Percentiles rank a stretch among this genome's conserved stretches.
These are phyloP conservation scores for Macrophomina tecta DNA, from an alignment of 2,329 filamentous ascomycete genomes.

Conservation along the genomic window DNA sequence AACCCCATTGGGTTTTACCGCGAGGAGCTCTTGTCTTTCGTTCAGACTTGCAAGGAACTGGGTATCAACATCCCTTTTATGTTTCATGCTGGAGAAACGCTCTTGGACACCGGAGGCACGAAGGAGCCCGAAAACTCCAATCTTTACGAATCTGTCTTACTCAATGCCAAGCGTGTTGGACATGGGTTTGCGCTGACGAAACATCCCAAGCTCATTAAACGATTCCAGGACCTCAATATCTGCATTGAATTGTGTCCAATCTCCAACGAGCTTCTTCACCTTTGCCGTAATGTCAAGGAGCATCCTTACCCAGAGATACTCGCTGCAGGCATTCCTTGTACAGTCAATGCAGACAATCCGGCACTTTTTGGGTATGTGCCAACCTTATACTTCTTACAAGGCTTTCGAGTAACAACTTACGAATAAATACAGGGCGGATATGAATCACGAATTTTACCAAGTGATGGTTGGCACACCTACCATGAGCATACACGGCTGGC, in stretches of 20 bases:
- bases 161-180: slow-evolving; percentile 72
- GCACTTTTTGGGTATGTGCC: slow-evolving; percentile 67
- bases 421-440: slow-evolving; percentile 61
- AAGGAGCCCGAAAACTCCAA: slow-evolving; percentile 66
- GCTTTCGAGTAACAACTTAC: not conserved
- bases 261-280: slow-evolving; percentile 75
- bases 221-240: slow-evolving; percentile 64
- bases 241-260: slow-evolving; percentile 80
- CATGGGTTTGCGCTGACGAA: slow-evolving; percentile 74
- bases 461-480: slow-evolving; percentile 71
- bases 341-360: slow-evolving; percentile 76
- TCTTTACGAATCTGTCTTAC: slow-evolving; percentile 69
- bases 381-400: not conserved
- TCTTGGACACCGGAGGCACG: slow-evolving; percentile 66
- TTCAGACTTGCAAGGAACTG: slow-evolving; percentile 55
- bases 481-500: slow-evolving; percentile 74
- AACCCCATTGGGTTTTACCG: slow-evolving; percentile 66
- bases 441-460: slow-evolving; percentile 80
- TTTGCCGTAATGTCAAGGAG: slow-evolving; percentile 68
- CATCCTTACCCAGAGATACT: slow-evolving; percentile 72
- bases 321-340: slow-evolving; percentile 75
- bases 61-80: slow-evolving; percentile 70
- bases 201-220: slow-evolving; percentile 69
- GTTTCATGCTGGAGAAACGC: slow-evolving; percentile 78
- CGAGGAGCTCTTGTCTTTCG: slow-evolving; percentile 64